Evolutionary conservation across 345 rosid species (phyloP).

Genomic region (Murraya paniculata): DNA sequence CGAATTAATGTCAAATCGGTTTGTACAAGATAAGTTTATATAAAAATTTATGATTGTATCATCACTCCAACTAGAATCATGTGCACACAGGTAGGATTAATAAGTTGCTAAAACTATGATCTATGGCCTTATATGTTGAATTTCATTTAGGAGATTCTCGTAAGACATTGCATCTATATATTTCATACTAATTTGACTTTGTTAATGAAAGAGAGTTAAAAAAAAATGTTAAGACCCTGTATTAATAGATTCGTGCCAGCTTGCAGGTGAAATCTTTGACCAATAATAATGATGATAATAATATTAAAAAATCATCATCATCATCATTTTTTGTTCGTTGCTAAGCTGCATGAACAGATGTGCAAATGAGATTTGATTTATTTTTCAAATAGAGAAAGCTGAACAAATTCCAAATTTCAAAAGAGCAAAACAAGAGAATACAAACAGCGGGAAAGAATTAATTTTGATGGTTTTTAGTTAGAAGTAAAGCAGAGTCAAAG

Average conservation of each 20-base stretch:
- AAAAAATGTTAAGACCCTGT: neutral
- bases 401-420: neutral
- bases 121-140: neutral
- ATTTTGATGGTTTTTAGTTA: neutral
- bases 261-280: slow-evolving; percentile 7
- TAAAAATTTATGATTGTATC: too few relatives aligned
- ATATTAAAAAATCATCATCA: too few relatives aligned
- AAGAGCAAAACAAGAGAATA: neutral
- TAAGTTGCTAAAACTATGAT: neutral
- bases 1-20: too few relatives aligned
- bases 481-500: neutral
- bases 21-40: too few relatives aligned
- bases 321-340: neutral
- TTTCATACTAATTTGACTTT: neutral
- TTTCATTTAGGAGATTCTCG: neutral
- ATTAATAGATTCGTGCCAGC: neutral
- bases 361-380: neutral
- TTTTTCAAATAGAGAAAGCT: neutral
- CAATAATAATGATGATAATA: neutral
- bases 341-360: neutral
- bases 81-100: too few relatives aligned
- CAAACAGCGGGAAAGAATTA: neutral
- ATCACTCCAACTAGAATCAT: neutral
- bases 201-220: neutral
- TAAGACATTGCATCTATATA: neutral